Percentiles rank a stretch among this genome's conserved stretches.
Conservation (phyloP, 495 filamentous ascomycete genomes). For the Tetracladium marchalianum region DNA sequence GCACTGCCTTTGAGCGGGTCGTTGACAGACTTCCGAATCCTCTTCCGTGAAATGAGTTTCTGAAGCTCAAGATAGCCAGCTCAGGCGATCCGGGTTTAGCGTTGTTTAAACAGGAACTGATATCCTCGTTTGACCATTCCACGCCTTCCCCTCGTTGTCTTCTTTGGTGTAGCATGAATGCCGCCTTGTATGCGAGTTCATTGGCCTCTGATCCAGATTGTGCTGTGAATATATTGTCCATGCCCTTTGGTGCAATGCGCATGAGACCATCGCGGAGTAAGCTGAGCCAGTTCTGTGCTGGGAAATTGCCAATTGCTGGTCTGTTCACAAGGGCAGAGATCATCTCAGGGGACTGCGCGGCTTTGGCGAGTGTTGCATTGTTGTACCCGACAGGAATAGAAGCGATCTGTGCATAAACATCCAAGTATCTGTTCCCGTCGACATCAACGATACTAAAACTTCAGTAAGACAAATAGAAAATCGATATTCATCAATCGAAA, state of each 20-base stretch:
- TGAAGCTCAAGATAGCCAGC: constrained; percentile 85
- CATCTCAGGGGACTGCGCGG: constrained; percentile 69
- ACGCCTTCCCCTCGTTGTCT: constrained; percentile 71
- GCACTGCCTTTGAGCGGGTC: constrained; percentile 88
- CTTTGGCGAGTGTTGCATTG: constrained; percentile 66
- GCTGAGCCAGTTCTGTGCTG: constrained; percentile 72
- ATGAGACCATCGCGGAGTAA: constrained; percentile 79
- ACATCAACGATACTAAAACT: constrained; percentile 1
- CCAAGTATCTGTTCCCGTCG: neutral
- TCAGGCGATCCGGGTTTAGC: constrained; percentile 69
- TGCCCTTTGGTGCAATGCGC: constrained; percentile 73
- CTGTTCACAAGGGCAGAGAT: constrained; percentile 75
- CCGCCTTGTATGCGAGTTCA: constrained; percentile 93
- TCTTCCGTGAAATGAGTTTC: constrained; percentile 83
- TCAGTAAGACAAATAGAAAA: constrained; percentile 58
- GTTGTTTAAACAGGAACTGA: constrained; percentile 74
- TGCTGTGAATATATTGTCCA: constrained; percentile 90
- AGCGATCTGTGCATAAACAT: constrained; percentile 80
- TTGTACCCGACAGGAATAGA: constrained; percentile 95
- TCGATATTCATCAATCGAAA: constrained; percentile 74
- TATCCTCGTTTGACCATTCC: constrained; percentile 75
- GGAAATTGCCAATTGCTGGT: constrained; percentile 90
- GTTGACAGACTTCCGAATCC: constrained; percentile 84
- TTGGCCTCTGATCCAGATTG: constrained; percentile 92
- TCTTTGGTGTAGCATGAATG: constrained; percentile 87